phyloP scores from a whole-genome alignment of 805 yeast species.

The Wickerhamiella spandovensis region DNA sequence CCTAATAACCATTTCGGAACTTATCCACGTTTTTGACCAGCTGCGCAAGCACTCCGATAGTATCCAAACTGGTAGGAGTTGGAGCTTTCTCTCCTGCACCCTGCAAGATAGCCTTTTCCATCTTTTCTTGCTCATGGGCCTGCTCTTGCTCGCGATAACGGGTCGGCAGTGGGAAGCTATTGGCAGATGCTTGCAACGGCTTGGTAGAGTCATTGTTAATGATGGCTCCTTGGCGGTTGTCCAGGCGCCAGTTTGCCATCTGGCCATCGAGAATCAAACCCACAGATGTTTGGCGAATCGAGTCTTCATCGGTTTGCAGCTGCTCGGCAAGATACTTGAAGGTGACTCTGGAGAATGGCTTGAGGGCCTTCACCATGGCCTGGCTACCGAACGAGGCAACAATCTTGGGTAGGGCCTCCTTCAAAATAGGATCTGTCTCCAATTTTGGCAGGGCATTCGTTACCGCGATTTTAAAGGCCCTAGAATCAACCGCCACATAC shows the following conservation, averaged over 20 bases:
- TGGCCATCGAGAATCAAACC: slow-evolving; percentile 21
- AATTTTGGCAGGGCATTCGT: neutral
- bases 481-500: slow-evolving; percentile 19
- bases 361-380: slow-evolving; percentile 19
- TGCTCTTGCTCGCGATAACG: neutral
- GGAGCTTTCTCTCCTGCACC: neutral
- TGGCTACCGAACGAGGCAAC: slow-evolving; percentile 18
- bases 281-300: slow-evolving; percentile 15
- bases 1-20: no score
- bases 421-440: slow-evolving; percentile 9
- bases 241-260: slow-evolving; percentile 20
- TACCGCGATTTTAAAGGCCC: slow-evolving; percentile 13
- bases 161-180: neutral
- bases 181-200: neutral
- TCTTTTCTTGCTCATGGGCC: neutral
- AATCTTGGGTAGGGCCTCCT: slow-evolving; percentile 16
- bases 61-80: neutral
- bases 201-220: neutral
- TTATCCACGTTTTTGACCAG: neutral
- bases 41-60: neutral
- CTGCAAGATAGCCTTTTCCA: neutral
- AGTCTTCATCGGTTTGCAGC: slow-evolving; percentile 12
- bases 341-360: slow-evolving; percentile 22
- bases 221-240: slow-evolving; percentile 10
- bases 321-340: slow-evolving; percentile 17